A percentile compares a stretch with the other conserved stretches of the same genome.
Conservation (phyloP, 2,329 filamentous ascomycete species). For the Hysterium pulicare region DNA sequence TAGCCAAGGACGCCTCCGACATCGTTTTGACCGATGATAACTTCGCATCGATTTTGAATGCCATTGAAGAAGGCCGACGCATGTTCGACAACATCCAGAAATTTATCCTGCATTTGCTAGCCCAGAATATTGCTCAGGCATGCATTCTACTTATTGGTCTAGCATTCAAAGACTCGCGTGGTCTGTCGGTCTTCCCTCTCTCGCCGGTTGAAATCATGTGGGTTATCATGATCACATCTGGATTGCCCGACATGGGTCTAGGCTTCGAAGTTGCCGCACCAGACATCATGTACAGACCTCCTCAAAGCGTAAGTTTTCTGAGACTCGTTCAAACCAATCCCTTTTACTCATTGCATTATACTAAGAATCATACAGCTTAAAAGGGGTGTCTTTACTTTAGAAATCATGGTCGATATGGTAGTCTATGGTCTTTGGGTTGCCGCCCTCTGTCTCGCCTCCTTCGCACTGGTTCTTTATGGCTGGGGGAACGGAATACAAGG, state of each 20-base stretch:
- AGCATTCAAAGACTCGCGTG: conserved; percentile 67
- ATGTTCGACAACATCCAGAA: conserved; percentile 91
- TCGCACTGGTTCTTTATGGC: conserved; percentile 33
- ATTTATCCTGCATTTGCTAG: conserved; percentile 72
- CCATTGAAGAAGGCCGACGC: conserved; percentile 76
- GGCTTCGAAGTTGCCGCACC: conserved; percentile 33
- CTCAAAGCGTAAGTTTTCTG: too few relatives aligned
- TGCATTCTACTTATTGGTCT: conserved; percentile 77
- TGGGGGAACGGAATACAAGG: conserved; percentile 31
- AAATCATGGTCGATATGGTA: conserved; percentile 35
- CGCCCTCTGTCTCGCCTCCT: conserved; percentile 30
- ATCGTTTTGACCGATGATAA: conserved; percentile 88
- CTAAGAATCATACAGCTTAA: conserved; percentile 29
- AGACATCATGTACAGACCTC: conserved; percentile 31
- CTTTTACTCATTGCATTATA: conserved; percentile 59
- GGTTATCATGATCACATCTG: conserved; percentile 39
- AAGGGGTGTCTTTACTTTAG: conserved; percentile 31
- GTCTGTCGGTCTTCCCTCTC: conserved; percentile 35
- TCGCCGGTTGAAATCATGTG: conserved; percentile 37
- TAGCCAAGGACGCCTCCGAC: conserved; percentile 77
- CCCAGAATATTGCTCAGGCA: conserved; percentile 81
- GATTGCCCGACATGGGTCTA: conserved; percentile 34
- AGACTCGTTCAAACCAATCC: conserved; percentile 57
- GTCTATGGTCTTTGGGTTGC: conserved; percentile 35
- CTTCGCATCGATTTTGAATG: conserved; percentile 80